Evolutionary conservation across 2,329 filamentous ascomycete genomes (phyloP).

Genomic region (Trichophaea hybrida): DNA sequence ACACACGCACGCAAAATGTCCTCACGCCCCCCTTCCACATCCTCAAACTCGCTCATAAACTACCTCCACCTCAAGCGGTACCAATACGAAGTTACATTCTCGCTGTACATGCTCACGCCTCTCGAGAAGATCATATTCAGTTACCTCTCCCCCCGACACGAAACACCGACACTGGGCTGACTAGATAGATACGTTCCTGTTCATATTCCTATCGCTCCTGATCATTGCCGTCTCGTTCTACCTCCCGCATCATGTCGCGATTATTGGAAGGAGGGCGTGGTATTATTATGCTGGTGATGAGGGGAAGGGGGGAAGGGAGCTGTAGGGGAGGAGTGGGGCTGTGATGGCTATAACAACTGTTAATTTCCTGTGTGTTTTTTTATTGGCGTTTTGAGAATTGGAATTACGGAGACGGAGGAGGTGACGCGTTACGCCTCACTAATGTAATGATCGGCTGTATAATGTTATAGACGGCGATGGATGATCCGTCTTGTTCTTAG

Average conservation of each 20-base stretch:
- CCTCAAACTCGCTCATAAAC: conserved; percentile 42
- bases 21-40: background rate
- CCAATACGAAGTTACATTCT: conserved; percentile 95
- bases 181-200: conserved; percentile 44
- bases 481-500: no score
- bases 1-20: background rate
- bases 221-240: conserved; percentile 80
- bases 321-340: conserved; percentile 37
- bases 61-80: conserved; percentile 94
- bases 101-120: conserved; percentile 91
- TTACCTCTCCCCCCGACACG: conserved; percentile 40
- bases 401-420: no score
- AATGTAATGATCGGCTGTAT: no score
- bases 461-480: no score
- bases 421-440: no score
- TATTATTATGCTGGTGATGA: conserved; percentile 85
- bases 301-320: background rate
- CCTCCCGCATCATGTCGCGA: conserved; percentile 76
- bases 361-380: no score
- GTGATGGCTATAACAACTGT: no score
- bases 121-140: conserved; percentile 96
- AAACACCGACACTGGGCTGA: background rate
- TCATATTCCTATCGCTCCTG: conserved; percentile 76
- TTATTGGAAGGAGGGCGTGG: conserved; percentile 71
- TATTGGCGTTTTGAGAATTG: no score